Base-by-base conservation (phyloP, 208 protist species). In the Hexamita inflata region DNA sequence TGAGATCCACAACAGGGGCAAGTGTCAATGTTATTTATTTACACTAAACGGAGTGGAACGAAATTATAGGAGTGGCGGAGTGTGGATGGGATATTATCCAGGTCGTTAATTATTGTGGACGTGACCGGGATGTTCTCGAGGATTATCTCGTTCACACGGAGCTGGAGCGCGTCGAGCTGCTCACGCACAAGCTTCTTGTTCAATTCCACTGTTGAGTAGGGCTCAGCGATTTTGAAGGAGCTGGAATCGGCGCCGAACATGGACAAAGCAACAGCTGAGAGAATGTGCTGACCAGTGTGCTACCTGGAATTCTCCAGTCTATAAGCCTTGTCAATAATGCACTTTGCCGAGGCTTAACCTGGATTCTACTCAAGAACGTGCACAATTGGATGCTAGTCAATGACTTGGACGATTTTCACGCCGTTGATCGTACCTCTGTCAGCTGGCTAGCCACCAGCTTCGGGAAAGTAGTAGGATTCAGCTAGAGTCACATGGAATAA, bases 211-310 rank as follows among this genome's bases (percentile, higher is more conserved):
- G 34, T 38, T 38, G 60, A 66, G 19, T 38, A 19, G 26, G 15
- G 24, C 15, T 15, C 15, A 38, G 24, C 60, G 24, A 66, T 66
- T 15, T 15, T 66, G 60, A 38, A 66, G 13, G 60, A 66, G 19
- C 24, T 38, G 15, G 60, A 38, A 34, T 15, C 30, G 15, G 60
- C 60, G 13, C 30, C 24, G 60, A 40, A 66, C 13, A 15, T 38
- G 13, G 15, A 30, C 34, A 38, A 15, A 24, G 60, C 60, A 66
- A 66, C 60, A n/a, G 24, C 29, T 15, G 24, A 38, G 34, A 66
- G 60, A 34, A 66, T 66, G 34, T 66, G 60, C 34, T 66, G 60
- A 15, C 60, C 60, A 66, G 60, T 66, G 34, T 66, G 60, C 15
- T 15, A 40, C 34, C 15, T n/a, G 15, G 24, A 38, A 66, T 66